These are phyloP conservation scores for Rubroboletus pulcherrimus DNA, from an alignment of 768 basidiomycete species.

Conservation along the genomic window DNA sequence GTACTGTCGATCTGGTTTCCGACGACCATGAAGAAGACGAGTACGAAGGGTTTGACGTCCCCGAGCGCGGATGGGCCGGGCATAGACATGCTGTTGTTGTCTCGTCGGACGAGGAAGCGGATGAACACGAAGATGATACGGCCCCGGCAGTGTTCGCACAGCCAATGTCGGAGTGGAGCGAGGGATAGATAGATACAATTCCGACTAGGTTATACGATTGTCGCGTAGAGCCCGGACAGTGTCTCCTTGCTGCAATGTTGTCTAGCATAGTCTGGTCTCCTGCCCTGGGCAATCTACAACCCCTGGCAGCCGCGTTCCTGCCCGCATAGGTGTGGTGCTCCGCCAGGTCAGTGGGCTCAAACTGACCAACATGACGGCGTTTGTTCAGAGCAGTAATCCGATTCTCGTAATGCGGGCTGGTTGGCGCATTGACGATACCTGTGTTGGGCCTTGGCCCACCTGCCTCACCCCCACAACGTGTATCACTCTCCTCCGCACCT, in stretches of 20 bases:
- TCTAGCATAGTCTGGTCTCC: too few species aligned
- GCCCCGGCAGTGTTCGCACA: not conserved
- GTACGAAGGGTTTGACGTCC: not conserved
- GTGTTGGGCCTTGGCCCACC: slow-evolving; percentile 8
- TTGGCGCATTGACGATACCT: not conserved
- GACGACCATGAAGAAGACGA: slow-evolving; percentile 14
- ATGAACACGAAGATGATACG: slow-evolving; percentile 1
- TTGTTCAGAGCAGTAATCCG: not conserved
- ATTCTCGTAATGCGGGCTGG: slow-evolving; percentile 7
- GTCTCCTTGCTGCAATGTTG: not conserved
- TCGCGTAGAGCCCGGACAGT: not conserved
- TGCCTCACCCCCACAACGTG: slow-evolving; percentile 29
- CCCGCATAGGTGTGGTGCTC: too few species aligned
- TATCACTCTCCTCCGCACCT: slow-evolving; percentile 13
- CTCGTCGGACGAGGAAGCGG: slow-evolving; percentile 21
- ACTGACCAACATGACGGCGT: not conserved
- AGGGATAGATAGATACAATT: not conserved
- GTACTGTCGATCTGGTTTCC: slow-evolving; percentile 2
- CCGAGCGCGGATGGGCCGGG: not conserved
- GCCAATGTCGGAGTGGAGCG: not conserved
- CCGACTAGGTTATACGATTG: not conserved
- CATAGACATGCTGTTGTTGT: not conserved
- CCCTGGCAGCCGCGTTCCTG: too few species aligned
- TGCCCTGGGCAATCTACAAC: too few species aligned
- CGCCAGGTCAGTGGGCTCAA: not conserved